Base-by-base conservation (phyloP, 352 stramenopile genomes). In the Phytophthora cryptogea region DNA sequence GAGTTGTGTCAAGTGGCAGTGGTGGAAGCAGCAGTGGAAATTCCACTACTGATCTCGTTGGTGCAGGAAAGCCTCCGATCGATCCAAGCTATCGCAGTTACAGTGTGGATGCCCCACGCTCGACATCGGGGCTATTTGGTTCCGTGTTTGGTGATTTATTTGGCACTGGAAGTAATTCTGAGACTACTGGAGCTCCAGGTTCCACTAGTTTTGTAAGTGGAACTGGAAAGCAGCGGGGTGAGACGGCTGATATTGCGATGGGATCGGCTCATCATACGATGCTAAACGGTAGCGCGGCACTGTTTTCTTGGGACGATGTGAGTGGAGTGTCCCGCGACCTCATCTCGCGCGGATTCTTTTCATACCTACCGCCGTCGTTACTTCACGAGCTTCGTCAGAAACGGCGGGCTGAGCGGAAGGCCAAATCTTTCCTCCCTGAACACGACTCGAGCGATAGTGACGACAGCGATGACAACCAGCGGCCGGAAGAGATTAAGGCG, bases 231-330 rank as follows among this genome's bases (percentile, higher is more conserved):
- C 65, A 55, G n/a, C 74, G 78, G 46, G 68, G 70, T 0, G 77
- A 91, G 26, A 86, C 78, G 0, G 67, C 70, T 5, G 80, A 88
- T 32, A 49, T 71, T 11, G 37, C 84, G 27, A 31, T 74, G 23
- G 59, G 40, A 27, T 60, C 59, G 7, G 32, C 70, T 28, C 74
- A 88, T 42, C 60, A 86, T 26, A 47, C 68, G 1, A 67, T 87
- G n/a, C 30, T 61, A 23, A 64, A 62, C 6, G 54, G 62, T 30
- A 40, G 36, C 20, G 36, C 47, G 4, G 40, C 44, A 13, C 54
- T 86, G 13, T 78, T 83, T 58, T 81, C 80, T 13, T 94, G 84
- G 84, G 84, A 92, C 49, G 84, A 94, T 45, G 48, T 91, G 0
- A 70, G 67, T 45, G 75, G 80, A 41, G 74, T 75, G 11, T 80